Evolutionary conservation across 1,139 yeast species (phyloP).

Genomic region (Lodderomyces elongisporus): DNA sequence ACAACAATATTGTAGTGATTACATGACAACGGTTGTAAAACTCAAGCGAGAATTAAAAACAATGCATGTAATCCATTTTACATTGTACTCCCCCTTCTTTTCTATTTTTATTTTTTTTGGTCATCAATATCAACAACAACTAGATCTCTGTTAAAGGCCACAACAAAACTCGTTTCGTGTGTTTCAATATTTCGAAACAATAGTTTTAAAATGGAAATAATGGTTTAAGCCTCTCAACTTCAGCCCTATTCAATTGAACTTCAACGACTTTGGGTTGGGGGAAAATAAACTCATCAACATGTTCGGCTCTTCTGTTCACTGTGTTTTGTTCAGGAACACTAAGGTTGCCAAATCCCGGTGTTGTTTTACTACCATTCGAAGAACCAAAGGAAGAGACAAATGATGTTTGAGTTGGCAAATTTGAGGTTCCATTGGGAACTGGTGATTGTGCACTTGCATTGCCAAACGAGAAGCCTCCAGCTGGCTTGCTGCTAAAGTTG

Average conservation of each 20-base stretch:
- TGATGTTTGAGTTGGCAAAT: background rate
- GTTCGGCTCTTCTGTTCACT: background rate
- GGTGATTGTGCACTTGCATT: background rate
- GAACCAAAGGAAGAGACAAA: too few relatives aligned
- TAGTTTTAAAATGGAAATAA: slow-evolving; percentile 24
- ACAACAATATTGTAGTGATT: too few relatives aligned
- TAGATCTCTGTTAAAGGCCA: background rate
- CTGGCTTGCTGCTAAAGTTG: too few relatives aligned
- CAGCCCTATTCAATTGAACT: slow-evolving; percentile 20
- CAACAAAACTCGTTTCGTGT: too few relatives aligned
- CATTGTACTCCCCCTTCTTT: too few relatives aligned
- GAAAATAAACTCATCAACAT: slow-evolving; percentile 17
- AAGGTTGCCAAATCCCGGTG: too few relatives aligned
- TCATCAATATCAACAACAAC: background rate
- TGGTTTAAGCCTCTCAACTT: slow-evolving; percentile 25
- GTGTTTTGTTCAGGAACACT: too few relatives aligned
- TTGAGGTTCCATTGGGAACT: slow-evolving; percentile 1
- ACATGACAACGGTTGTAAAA: too few relatives aligned
- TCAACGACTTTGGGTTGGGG: slow-evolving; percentile 25
- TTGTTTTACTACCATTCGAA: background rate
- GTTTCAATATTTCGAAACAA: too few relatives aligned
- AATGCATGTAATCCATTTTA: too few relatives aligned
- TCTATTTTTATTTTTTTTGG: too few relatives aligned
- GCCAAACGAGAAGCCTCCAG: background rate
- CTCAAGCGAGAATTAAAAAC: too few relatives aligned